Conservation (phyloP, 768 basidiomycete genomes). For the Trametes meyenii region DNA sequence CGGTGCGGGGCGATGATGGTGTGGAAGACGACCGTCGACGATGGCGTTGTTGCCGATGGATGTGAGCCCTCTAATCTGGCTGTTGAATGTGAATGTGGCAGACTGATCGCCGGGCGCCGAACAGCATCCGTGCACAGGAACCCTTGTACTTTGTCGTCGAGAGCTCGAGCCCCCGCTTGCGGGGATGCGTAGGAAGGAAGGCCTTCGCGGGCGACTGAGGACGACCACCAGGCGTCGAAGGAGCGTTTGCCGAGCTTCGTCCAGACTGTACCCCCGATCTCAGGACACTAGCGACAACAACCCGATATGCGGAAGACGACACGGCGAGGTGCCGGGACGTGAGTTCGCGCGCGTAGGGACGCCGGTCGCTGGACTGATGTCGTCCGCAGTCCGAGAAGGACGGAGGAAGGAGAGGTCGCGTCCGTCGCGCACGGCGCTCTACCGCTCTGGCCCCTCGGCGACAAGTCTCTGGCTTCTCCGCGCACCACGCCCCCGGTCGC, state of each 20-base stretch:
- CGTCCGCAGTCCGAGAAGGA: slow-evolving; percentile 15
- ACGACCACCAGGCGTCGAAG: no score
- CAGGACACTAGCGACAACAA: no score
- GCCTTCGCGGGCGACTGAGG: no score
- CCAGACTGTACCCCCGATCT: no score
- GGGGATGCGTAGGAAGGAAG: no score
- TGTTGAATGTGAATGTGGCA: neutral
- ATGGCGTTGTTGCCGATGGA: no score
- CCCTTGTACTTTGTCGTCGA: no score
- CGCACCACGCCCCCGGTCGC: neutral
- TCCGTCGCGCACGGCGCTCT: neutral
- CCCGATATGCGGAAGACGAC: neutral
- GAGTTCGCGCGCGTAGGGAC: neutral
- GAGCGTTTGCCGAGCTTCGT: no score
- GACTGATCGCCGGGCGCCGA: no score
- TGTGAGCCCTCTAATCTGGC: neutral
- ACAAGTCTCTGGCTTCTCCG: neutral
- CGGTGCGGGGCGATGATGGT: neutral
- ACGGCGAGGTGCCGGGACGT: neutral
- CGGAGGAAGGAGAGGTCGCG: slow-evolving; percentile 5
- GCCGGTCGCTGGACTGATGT: slow-evolving; percentile 6
- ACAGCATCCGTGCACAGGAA: no score
- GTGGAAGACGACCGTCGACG: no score
- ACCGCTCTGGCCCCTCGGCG: neutral
- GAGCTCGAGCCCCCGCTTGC: no score